Evolutionary conservation across 805 yeast genomes (phyloP), one percentile per base, ranked within the genome.

Genomic region (Pichia exigua): DNA sequence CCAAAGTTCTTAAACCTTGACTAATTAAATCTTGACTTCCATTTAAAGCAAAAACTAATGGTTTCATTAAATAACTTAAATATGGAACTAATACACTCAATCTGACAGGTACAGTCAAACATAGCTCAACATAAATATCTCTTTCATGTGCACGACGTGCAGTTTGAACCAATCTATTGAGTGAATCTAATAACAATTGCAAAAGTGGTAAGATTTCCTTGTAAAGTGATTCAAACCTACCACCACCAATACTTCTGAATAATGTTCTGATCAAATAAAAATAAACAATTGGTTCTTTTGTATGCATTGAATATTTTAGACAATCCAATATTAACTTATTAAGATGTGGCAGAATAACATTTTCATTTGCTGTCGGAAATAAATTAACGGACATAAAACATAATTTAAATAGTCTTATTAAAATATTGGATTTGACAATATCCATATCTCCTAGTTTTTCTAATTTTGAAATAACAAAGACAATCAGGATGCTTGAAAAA

Each of bases 371-470:
- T 4, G 81, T 71, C 0, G 98, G 97, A 65, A 90, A 92, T 47
- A 92, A 72, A 60, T 89, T 92, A 4, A 94, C 97, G 3, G 97
- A 90, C 95, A 92, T 89, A 68, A 94, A 92, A 59, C 96, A 89
- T 41, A 94, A 72, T 66, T 91, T 92, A 79, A 90, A 94, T 42
- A 95, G 71, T 52, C 97, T 74, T 22, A 90, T 86, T 57, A 94
- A 69, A 50, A 94, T 84, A 60, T 87, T 87, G 0, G 96, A 82
- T 58, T 82, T 83, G 32, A 85, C 77, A 38, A 83, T 74, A 62
- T 89, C 91, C 41, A 85, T 82, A 53, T 86, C 83, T 2, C 97
- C 99, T 21, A 95, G 72, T 49, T 83, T 87, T 22, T 79, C 81
- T 48, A 95, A 70, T 57, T 87, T 85, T 0, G 82, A 74, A 60